Conservation (phyloP, 164 flowering plant species). For the grape (Vitis vinifera) region ASM3070453v1 NC_081822.1:480001-480500, state of each 20-base stretch:
- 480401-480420: conserved; percentile 6
- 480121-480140: conserved; percentile 43
- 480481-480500: conserved; percentile 43
- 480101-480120: conserved; percentile 51
- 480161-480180: conserved; percentile 43
- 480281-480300: conserved; percentile 58
- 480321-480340: conserved; percentile 9
- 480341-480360: conserved; percentile 20
- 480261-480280: conserved; percentile 58
- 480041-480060: conserved; percentile 46
- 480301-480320: conserved; percentile 62
- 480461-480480: conserved; percentile 36
- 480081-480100: conserved; percentile 36
- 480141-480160: conserved; percentile 53
- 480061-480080: conserved; percentile 50
- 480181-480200: conserved; percentile 38
- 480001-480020: conserved; percentile 50
- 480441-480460: conserved; percentile 13
- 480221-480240: conserved; percentile 47
- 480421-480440: neutral
- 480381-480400: conserved; percentile 26
- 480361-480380: neutral
- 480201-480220: conserved; percentile 47
- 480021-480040: conserved; percentile 62
- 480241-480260: conserved; percentile 48